Evolutionary conservation across 768 basidiomycete species (phyloP).

Genomic region (Auriscalpium vulgare): DNA sequence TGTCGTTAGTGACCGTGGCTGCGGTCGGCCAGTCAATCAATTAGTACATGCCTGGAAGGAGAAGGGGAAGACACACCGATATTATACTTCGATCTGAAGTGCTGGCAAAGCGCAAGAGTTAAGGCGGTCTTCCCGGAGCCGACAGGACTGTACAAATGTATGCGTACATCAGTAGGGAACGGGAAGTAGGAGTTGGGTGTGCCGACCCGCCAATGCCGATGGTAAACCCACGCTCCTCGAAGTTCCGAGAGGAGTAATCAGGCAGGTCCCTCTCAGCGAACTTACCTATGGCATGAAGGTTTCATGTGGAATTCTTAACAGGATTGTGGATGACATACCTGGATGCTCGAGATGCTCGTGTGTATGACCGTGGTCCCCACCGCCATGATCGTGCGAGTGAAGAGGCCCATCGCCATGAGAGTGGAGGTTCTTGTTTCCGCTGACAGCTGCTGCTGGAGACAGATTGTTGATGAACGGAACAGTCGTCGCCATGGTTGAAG

Average conservation of each 20-base stretch:
- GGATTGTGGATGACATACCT: slow-evolving; percentile 37
- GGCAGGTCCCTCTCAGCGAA: slow-evolving; percentile 90
- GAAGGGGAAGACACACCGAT: slow-evolving; percentile 52
- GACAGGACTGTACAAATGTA: slow-evolving; percentile 61
- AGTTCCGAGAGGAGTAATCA: slow-evolving; percentile 76
- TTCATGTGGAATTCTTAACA: not conserved
- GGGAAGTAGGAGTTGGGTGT: not conserved
- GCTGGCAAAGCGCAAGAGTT: slow-evolving; percentile 82
- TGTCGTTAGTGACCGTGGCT: slow-evolving; percentile 99
- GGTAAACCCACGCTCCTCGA: slow-evolving; percentile 90
- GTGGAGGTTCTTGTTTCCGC: slow-evolving; percentile 32
- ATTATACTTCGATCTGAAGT: slow-evolving; percentile 76
- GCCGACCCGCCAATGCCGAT: slow-evolving; percentile 95
- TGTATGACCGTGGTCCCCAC: slow-evolving; percentile 84
- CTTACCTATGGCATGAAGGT: slow-evolving; percentile 49
- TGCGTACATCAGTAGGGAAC: not conserved
- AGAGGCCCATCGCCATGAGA: slow-evolving; percentile 40
- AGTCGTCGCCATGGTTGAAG: slow-evolving; percentile 34
- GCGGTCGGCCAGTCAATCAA: slow-evolving; percentile 4
- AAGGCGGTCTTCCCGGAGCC: slow-evolving; percentile 97
- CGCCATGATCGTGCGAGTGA: slow-evolving; percentile 46
- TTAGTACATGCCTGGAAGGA: slow-evolving; percentile 5
- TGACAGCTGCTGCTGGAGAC: slow-evolving; percentile 22
- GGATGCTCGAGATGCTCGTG: slow-evolving; percentile 90
- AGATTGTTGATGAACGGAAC: slow-evolving; percentile 75